Percentiles rank a stretch among this genome's conserved stretches.
Conservation (phyloP, 2,329 filamentous ascomycete species). For the Stachybotrys elegans region DNA sequence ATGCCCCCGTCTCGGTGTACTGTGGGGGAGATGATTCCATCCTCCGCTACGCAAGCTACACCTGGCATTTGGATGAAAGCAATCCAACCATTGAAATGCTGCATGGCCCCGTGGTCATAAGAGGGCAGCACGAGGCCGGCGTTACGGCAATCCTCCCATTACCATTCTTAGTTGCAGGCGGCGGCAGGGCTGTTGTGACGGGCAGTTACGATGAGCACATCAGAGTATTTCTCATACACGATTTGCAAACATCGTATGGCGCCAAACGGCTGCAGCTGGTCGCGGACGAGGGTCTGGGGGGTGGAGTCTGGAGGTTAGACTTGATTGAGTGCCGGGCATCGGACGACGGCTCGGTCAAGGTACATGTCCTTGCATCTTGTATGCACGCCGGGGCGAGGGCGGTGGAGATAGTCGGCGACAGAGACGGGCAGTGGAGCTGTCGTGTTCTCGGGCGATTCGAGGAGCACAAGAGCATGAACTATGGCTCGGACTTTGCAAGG, state of each 20-base stretch:
- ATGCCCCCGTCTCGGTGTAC: slow-evolving; percentile 40
- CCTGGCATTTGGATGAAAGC: slow-evolving; percentile 10
- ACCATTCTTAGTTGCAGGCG: slow-evolving; percentile 30
- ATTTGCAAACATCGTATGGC: slow-evolving; percentile 34
- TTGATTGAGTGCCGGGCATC: slow-evolving; percentile 36
- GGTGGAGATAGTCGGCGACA: slow-evolving; percentile 37
- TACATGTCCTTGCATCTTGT: slow-evolving; percentile 73
- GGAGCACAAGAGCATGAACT: slow-evolving; percentile 92
- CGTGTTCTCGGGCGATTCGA: slow-evolving; percentile 67
- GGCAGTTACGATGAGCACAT: slow-evolving; percentile 89
- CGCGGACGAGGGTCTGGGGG: slow-evolving; percentile 63
- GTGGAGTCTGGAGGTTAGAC: slow-evolving; percentile 84
- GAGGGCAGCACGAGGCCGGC: slow-evolving; percentile 65
- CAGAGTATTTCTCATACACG: slow-evolving; percentile 55
- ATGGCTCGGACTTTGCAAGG: slow-evolving; percentile 69
- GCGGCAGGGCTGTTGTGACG: slow-evolving; percentile 62
- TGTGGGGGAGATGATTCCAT: slow-evolving; percentile 73
- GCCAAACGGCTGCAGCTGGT: slow-evolving; percentile 45
- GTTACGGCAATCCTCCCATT: slow-evolving; percentile 83
- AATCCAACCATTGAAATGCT: slow-evolving; percentile 11
- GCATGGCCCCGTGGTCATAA: slow-evolving; percentile 27
- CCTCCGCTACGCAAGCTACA: slow-evolving; percentile 43
- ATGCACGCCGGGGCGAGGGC: slow-evolving; percentile 85
- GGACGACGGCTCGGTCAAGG: slow-evolving; percentile 20
- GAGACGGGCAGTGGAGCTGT: slow-evolving; percentile 50